A percentile compares a stretch with the other conserved stretches of the same genome.
phyloP scores from a whole-genome alignment of 2,329 filamentous ascomycete genomes.

The Alternaria burnsii region DNA sequence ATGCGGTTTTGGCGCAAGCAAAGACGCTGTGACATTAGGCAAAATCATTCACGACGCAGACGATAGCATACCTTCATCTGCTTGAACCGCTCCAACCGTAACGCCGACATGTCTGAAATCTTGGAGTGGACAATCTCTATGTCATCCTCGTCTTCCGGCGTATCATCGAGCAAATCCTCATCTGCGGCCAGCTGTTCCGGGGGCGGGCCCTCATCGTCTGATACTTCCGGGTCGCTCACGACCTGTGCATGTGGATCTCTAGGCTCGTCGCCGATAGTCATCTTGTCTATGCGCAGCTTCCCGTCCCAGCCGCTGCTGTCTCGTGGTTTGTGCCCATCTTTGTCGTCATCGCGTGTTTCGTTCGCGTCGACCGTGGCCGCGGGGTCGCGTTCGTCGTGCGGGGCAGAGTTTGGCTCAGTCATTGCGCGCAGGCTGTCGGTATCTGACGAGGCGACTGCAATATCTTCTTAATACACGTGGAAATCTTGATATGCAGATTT shows the following conservation, averaged over 20 bases:
- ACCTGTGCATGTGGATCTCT: conserved; percentile 66
- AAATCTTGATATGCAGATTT: background rate
- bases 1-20: conserved; percentile 95
- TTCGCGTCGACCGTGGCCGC: conserved; percentile 26
- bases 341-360: conserved; percentile 30
- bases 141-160: conserved; percentile 62
- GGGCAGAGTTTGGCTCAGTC: conserved; percentile 37
- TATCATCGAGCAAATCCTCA: conserved; percentile 67
- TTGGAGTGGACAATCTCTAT: conserved; percentile 92
- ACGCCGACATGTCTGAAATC: conserved; percentile 76
- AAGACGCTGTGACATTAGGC: conserved; percentile 62
- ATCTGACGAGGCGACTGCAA: background rate
- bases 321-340: conserved; percentile 41
- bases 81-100: conserved; percentile 84
- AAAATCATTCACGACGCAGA: background rate
- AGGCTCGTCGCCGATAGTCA: conserved; percentile 53
- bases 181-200: conserved; percentile 46
- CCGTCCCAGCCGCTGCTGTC: conserved; percentile 77
- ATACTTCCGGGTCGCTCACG: conserved; percentile 84
- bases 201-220: conserved; percentile 66
- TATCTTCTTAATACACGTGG: background rate
- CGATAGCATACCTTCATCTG: conserved; percentile 65
- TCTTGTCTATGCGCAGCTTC: conserved; percentile 78
- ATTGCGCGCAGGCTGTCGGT: conserved; percentile 22
- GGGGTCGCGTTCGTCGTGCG: conserved; percentile 41